Evolutionary conservation across 768 basidiomycete genomes (phyloP), one percentile per base, ranked within the genome.

Genomic region (Boletus coccyginus): DNA sequence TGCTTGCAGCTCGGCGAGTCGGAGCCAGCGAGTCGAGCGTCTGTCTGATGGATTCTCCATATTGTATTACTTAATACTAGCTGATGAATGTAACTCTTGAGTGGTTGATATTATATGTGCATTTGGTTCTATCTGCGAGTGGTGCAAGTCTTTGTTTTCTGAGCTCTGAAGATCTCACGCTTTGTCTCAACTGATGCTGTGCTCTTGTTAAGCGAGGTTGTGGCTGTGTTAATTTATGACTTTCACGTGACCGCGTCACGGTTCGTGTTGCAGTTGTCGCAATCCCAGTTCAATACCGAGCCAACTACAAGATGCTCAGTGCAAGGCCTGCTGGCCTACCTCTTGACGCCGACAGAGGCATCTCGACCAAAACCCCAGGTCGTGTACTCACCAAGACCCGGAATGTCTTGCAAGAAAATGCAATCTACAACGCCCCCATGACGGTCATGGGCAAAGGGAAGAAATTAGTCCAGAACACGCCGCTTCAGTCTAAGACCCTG

Each of bases 21-120:
- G 48, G 71, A 71, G 70, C 73, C 81, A 80, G 73, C 79, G 81
- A 78, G 80, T 71, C n/a, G 78, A 78, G 81, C 72, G 80, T 81
- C 70, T 79, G 81, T 82, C 81, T 82, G 81, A 82, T 82, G 81
- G 80, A 79, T 82, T 74, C 58, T 50, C 13, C 5, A 8, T 42
- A 42, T 39, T 39, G 16, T 17, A 39, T 14, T 39, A 19, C 7
- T 14, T 2, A 14, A 36, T 36, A 36, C 7, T 36, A 36, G 35
- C 14, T 16, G 35, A 36, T 36, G 16, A 36, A 36, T 36, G 35
- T 36, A 36, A 27, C 16, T 16, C 14, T 36, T 0, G 16, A 36
- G 35, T 36, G 35, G 35, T 36, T 14, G 14, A 36, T 36, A 36
- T 33, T 7, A 36, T 13, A 36, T 13, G 33, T 13, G 27, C 38